Base-by-base conservation (phyloP, 2,329 filamentous ascomycete species). In the Sporothrix brasiliensis region DNA sequence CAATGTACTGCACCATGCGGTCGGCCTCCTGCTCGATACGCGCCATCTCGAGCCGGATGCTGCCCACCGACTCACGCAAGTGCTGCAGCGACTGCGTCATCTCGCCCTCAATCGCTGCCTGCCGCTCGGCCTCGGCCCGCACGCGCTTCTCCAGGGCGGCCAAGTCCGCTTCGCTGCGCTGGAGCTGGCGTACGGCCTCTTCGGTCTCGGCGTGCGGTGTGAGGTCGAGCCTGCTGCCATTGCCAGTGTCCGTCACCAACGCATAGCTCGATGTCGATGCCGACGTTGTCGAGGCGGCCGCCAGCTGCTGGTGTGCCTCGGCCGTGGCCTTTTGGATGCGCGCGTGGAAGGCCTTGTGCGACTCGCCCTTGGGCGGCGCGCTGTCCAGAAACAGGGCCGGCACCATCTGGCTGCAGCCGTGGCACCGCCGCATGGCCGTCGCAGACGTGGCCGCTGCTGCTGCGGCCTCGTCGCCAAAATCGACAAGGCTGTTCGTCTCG, bases 121-220 rank as follows among this genome's bases (percentile, higher is more conserved):
- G 73, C 39, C 66, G 70, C 67, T 67, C 69, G 4, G 71, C 70
- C 27, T 74, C 73, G 30, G 24, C 50, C 70, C 88, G 85, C 75
- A 88, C 87, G 78, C 89, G 90, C 60, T 82, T 84, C 78, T 93
- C 90, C 73, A 93, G 78, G 5, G 88, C 88, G 63, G 86, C 85
- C 72, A 94, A 77, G 77, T 94, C 92, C 0, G 86, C 84, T 74
- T 88, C 71, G 50, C 65, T 60, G 21, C 41, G 24, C 67, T 72
- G 56, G 30, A 74, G 85, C 70, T 93, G 75, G 61, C 87, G 83
- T 75, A 72, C 58, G 2, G 63, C 67, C 53, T 89, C 72, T 88
- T 84, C 69, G 1, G 67, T 69, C n/a, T 71, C 69, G 24, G 56
- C 67, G n/a, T 24, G 65, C 5, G 34, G 65, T 30, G 68, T 53